Evolutionary conservation across 116 monocot species (phyloP).

Genomic region (Cymodocea nodosa): DNA sequence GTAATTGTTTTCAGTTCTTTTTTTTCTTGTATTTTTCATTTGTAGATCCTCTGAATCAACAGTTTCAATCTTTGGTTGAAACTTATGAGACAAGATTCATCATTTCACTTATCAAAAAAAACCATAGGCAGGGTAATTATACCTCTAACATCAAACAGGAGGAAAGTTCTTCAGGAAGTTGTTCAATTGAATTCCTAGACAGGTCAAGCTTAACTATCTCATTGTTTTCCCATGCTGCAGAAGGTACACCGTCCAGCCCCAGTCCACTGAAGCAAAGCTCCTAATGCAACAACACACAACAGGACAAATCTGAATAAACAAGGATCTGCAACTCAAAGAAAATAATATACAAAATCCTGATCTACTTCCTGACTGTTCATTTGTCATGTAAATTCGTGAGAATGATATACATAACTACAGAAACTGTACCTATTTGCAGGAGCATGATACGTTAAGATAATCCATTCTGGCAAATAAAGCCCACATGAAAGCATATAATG

Average conservation of each 20-base stretch:
- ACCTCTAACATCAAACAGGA: constrained; percentile 69
- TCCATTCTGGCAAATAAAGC: too few species aligned
- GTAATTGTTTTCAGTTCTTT: too few species aligned
- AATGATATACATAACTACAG: too few species aligned
- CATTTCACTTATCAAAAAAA: too few species aligned
- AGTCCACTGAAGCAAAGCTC: constrained; percentile 69
- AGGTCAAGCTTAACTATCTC: constrained; percentile 81
- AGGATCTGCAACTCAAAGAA: neutral
- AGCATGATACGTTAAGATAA: too few species aligned
- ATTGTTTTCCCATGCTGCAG: constrained; percentile 55
- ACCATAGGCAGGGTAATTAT: neutral
- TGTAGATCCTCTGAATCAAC: neutral
- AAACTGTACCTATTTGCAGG: too few species aligned
- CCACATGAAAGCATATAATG: too few species aligned
- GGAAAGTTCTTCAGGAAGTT: constrained; percentile 48
- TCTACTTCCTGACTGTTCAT: too few species aligned
- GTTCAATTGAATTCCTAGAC: constrained; percentile 64
- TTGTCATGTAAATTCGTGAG: too few species aligned
- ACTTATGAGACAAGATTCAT: too few species aligned
- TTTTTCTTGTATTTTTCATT: neutral
- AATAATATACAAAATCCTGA: neutral
- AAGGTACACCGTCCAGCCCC: constrained; percentile 56
- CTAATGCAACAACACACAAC: constrained; percentile 20
- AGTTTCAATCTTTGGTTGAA: too few species aligned
- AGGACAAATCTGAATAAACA: neutral